Evolutionary conservation across 352 stramenopile species (phyloP), one percentile per base, ranked within the genome.

Genomic region (Poterioochromonas sp.): DNA sequence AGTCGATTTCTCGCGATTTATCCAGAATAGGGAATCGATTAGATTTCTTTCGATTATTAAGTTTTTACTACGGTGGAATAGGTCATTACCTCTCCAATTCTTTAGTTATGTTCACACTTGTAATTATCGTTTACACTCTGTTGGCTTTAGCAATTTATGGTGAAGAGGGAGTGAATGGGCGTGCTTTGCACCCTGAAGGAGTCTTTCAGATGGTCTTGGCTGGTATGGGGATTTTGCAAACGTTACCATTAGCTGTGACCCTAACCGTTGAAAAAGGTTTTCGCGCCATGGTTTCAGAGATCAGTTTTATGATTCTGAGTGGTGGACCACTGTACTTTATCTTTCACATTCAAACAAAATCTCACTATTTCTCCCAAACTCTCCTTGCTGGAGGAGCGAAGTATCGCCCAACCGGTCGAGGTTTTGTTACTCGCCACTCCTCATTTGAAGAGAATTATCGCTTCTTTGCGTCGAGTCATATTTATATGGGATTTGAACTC

Each of bases 321-420:
- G 94, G 94, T 62, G 95, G 94, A 0, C 95, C 95, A 60, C 86
- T 99, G 29, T 98, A 98, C 86, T 99, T 99, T 82, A 91, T 98
- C 83, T 99, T 99, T 87, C 95, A 99, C 84, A 99, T 99, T 79
- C 95, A 97, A 80, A 99, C 94, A 32, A 97, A 98, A 80, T 96
- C 93, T 83, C 97, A 97, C 82, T 99, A 98, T 89, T 98, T 98
- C 83, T 91, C 93, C 5, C 95, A 98, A 82, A 99, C 95, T 15
- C 96, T 99, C 84, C 85, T 98, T 43, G 94, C 96, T 53, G 95
- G 95, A 73, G 95, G 95, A 68, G 95, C 95, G 0, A 98, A 98
- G 83, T 99, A 99, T 83, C 91, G 94, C 5, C 68, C 94, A 0
- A 99, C 95, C 0, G 95, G 95, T 22, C 91, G 95, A 84, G 95